Conservation (phyloP, 2,329 filamentous ascomycete species). For the Aspergillus cejpii region DNA sequence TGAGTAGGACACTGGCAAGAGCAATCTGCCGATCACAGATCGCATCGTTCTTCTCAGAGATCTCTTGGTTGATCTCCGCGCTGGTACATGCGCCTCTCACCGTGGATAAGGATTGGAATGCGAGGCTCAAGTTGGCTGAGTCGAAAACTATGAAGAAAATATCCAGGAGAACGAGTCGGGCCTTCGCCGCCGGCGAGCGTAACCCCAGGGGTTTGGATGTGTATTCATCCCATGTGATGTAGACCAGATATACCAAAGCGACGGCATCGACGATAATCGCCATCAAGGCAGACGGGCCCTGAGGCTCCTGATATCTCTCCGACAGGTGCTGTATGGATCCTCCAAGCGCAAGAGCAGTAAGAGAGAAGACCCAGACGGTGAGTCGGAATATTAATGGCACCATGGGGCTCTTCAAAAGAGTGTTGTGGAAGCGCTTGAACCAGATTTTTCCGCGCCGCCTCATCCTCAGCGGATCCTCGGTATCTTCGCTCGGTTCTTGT, state of each 20-base stretch:
- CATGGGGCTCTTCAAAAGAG: conserved; percentile 71
- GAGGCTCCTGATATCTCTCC: conserved; percentile 42
- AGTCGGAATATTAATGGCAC: conserved; percentile 79
- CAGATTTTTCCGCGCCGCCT: conserved; percentile 48
- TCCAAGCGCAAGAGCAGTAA: conserved; percentile 72
- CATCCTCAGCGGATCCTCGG: conserved; percentile 45
- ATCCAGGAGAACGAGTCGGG: conserved; percentile 82
- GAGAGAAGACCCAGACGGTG: conserved; percentile 73
- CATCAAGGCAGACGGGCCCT: conserved; percentile 74
- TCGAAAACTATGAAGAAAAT: conserved; percentile 97
- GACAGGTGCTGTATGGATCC: conserved; percentile 63
- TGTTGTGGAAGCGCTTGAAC: conserved; percentile 58
- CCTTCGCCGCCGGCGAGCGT: conserved; percentile 75
- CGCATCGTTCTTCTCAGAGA: conserved; percentile 34
- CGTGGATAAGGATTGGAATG: conserved; percentile 72
- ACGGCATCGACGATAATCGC: conserved; percentile 84
- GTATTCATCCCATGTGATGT: conserved; percentile 96
- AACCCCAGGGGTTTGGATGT: conserved; percentile 87
- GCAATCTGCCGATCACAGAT: conserved; percentile 62
- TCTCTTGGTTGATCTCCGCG: conserved; percentile 32
- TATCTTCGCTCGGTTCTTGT: conserved; percentile 44
- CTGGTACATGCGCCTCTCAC: conserved; percentile 54
- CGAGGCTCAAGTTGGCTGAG: conserved; percentile 82
- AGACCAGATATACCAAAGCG: conserved; percentile 81
- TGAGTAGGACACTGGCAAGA: conserved; percentile 68